These are phyloP conservation scores for Hydnomerulius pinastri DNA, from an alignment of 768 basidiomycete genomes.

Conservation along the genomic window DNA sequence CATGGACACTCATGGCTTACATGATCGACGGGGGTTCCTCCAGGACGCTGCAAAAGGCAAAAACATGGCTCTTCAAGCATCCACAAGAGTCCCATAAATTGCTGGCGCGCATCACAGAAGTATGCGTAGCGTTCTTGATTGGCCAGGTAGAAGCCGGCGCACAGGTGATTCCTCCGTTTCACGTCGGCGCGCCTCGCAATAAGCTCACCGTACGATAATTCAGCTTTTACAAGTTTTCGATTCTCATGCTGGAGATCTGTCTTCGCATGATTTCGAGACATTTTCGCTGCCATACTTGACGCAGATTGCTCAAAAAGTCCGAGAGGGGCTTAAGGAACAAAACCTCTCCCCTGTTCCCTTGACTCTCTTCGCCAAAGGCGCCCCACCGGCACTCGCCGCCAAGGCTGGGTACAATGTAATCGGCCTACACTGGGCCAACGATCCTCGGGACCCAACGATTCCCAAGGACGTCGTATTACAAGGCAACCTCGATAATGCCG, in stretches of 20 bases:
- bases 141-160: slow-evolving; percentile 95
- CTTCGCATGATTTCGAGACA: slow-evolving; percentile 78
- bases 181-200: not conserved
- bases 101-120: slow-evolving; percentile 77
- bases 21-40: slow-evolving; percentile 98
- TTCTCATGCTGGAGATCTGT: slow-evolving; percentile 92
- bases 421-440: slow-evolving; percentile 90
- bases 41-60: slow-evolving; percentile 88
- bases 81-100: slow-evolving; percentile 82
- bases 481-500: slow-evolving; percentile 90
- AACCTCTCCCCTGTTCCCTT: slow-evolving; percentile 68
- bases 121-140: slow-evolving; percentile 87
- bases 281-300: slow-evolving; percentile 83
- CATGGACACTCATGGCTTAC: slow-evolving; percentile 97
- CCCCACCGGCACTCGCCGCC: slow-evolving; percentile 72
- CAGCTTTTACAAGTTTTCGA: slow-evolving; percentile 97
- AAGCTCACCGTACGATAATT: not conserved
- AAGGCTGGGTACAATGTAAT: slow-evolving; percentile 82
- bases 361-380: slow-evolving; percentile 95
- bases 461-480: slow-evolving; percentile 72
- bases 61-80: slow-evolving; percentile 92
- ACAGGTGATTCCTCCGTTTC: slow-evolving; percentile 60
- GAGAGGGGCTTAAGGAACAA: slow-evolving; percentile 52
- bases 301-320: slow-evolving; percentile 73
- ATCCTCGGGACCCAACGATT: slow-evolving; percentile 64